Evolutionary conservation across 208 protist genomes (phyloP), one percentile per base, ranked within the genome.

Genomic region (Crithidia brevicula): DNA sequence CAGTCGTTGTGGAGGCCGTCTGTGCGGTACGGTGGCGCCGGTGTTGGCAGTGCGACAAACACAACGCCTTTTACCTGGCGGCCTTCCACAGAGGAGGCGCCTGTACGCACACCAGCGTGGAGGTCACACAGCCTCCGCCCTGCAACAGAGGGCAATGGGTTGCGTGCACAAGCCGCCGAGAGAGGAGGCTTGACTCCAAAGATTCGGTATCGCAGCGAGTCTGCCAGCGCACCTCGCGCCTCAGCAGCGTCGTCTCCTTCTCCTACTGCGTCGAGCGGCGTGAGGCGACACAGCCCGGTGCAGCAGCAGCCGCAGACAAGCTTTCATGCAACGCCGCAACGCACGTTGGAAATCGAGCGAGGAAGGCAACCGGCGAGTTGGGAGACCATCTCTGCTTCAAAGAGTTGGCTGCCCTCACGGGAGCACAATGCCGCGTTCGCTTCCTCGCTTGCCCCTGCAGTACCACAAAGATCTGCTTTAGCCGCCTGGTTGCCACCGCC

Each of bases 181-280:
- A 4, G 30, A 0, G 59, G 59, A 4, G 28, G 58, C 9, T 31
- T 57, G 16, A 67, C 62, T 13, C 62, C 62, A 18, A 59, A 59
- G 25, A 67, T 67, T 42, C 62, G 62, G 27, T 67, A 67, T 50
- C 50, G 62, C 34, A 53, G 51, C 49, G 1, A 23, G 11, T 63
- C 57, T 3, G 18, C 57, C n/a, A 20, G 25, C 5, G 42, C 28
- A 16, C 43, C 57, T 27, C 27, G 28, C 43, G 30, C 23, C 25
- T 46, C 42, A 0, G 22, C 36, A 34, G 23, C 38, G 38, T 46
- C 56, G 20, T 36, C 22, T 22, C 46, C 34, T 5, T 11, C 38
- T 10, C n/a, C 57, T 3, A 38, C 57, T 22, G 10, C 25, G 18
- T 51, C 36, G 4, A 46, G n/a, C 53, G 34, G 42, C 30, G 38